These are phyloP conservation scores for Trypanosoma avium DNA, from an alignment of 208 protist species.

Conservation along the genomic window DNA sequence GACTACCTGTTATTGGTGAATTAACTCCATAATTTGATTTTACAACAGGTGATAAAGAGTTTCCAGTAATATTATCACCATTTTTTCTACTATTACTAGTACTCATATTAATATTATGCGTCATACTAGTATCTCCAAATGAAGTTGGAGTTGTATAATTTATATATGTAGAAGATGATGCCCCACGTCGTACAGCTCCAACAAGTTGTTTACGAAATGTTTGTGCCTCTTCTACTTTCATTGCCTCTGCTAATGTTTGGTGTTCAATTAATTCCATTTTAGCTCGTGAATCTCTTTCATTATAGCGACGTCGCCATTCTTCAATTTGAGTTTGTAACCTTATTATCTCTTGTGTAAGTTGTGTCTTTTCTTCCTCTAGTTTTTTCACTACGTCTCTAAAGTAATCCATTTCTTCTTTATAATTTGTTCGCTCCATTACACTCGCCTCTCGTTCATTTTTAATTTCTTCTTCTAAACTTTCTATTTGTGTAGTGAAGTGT, in stretches of 20 bases:
- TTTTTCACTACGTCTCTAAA: neutral
- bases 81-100: no score
- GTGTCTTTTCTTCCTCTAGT: conserved; percentile 6
- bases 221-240: conserved; percentile 10
- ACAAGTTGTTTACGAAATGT: conserved; percentile 14
- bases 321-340: conserved; percentile 7
- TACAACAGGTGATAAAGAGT: neutral
- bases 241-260: conserved; percentile 1
- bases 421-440: neutral
- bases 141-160: no score
- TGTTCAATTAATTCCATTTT: conserved; percentile 13
- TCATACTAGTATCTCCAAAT: no score
- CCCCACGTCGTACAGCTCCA: conserved; percentile 4
- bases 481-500: neutral
- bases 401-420: neutral
- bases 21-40: neutral
- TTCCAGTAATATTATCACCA: neutral
- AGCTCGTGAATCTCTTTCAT: conserved; percentile 16
- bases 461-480: conserved; percentile 4
- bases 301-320: conserved; percentile 13
- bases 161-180: neutral
- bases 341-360: neutral
- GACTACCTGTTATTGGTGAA: neutral
- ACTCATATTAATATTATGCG: no score
- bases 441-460: neutral